Evolutionary conservation across 768 basidiomycete species (phyloP).

Genomic region (Multifurca ochricompacta): DNA sequence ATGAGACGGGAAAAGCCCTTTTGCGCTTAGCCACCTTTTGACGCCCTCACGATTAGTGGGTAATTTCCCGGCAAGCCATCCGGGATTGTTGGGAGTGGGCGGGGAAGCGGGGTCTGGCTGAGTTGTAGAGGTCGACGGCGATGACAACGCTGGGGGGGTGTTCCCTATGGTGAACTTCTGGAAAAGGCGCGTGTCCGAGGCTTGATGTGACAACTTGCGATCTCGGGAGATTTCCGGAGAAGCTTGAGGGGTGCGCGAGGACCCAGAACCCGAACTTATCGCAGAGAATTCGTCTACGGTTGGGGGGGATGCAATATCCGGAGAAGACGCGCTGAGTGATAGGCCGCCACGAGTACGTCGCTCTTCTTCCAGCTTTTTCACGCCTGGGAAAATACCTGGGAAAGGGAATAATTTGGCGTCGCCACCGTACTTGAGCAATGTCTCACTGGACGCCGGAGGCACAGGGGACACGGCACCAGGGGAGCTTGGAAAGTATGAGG

Average conservation of each 20-base stretch:
- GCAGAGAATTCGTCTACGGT: slow-evolving; percentile 38
- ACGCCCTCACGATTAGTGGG: slow-evolving; percentile 74
- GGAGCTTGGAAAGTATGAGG: slow-evolving; percentile 36
- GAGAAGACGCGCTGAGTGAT: slow-evolving; percentile 40
- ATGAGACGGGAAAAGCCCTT: slow-evolving; percentile 45
- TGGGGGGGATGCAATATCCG: slow-evolving; percentile 39
- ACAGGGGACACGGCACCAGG: slow-evolving; percentile 67
- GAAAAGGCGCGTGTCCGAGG: slow-evolving; percentile 58
- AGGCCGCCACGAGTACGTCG: slow-evolving; percentile 46
- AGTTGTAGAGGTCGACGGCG: slow-evolving; percentile 39
- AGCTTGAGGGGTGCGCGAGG: slow-evolving; percentile 41
- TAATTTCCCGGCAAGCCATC: slow-evolving; percentile 38
- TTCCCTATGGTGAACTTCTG: slow-evolving; percentile 40
- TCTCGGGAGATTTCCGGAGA: slow-evolving; percentile 48
- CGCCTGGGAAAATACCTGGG: slow-evolving; percentile 87
- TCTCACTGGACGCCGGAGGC: slow-evolving; percentile 62
- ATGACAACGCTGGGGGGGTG: slow-evolving; percentile 33
- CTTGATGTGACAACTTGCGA: slow-evolving; percentile 58
- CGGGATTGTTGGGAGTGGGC: slow-evolving; percentile 30
- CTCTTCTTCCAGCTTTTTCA: slow-evolving; percentile 70
- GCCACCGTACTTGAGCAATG: slow-evolving; percentile 59
- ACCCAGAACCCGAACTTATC: slow-evolving; percentile 36
- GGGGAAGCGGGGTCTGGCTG: slow-evolving; percentile 39
- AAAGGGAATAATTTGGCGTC: slow-evolving; percentile 82
- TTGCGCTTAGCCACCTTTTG: slow-evolving; percentile 68